Evolutionary conservation across 2,329 filamentous ascomycete species (phyloP).

Genomic region (Penicillium sp.): DNA sequence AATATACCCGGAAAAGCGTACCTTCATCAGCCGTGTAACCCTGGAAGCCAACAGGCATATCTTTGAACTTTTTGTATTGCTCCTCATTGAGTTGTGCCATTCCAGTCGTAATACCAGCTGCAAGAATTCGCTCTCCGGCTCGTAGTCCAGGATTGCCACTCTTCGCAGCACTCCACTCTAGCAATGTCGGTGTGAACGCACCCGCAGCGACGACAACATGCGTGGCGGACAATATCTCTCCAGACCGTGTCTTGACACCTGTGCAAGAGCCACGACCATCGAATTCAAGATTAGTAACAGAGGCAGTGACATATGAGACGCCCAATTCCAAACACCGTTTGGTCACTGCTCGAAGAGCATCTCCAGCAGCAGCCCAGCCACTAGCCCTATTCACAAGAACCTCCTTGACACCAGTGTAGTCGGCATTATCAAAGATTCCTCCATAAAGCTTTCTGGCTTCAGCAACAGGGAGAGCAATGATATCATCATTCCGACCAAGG

Average conservation of each 20-base stretch:
- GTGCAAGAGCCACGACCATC: slow-evolving; percentile 45
- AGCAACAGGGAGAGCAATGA: slow-evolving; percentile 50
- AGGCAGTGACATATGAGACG: slow-evolving; percentile 58
- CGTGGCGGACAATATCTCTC: slow-evolving; percentile 28
- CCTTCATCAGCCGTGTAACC: slow-evolving; percentile 43
- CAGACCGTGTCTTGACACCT: slow-evolving; percentile 29
- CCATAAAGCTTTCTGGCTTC: slow-evolving; percentile 57
- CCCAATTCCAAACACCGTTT: slow-evolving; percentile 54
- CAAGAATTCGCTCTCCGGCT: slow-evolving; percentile 52
- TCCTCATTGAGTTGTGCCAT: slow-evolving; percentile 49
- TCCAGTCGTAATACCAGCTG: slow-evolving; percentile 48
- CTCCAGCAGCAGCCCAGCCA: slow-evolving; percentile 64
- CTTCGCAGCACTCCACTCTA: slow-evolving; percentile 49
- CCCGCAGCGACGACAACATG: slow-evolving; percentile 33
- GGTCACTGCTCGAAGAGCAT: slow-evolving; percentile 57
- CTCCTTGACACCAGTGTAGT: slow-evolving; percentile 60
- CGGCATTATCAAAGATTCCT: slow-evolving; percentile 60
- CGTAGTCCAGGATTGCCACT: slow-evolving; percentile 45
- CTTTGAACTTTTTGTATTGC: slow-evolving; percentile 38
- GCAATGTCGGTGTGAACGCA: slow-evolving; percentile 36
- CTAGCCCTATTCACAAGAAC: slow-evolving; percentile 59
- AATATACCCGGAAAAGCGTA: slow-evolving; percentile 12
- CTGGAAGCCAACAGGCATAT: slow-evolving; percentile 49
- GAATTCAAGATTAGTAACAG: slow-evolving; percentile 45
- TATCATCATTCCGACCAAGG: slow-evolving; percentile 49